Evolutionary conservation across 2,329 filamentous ascomycete species (phyloP).

Genomic region (Fusarium chaquense): DNA sequence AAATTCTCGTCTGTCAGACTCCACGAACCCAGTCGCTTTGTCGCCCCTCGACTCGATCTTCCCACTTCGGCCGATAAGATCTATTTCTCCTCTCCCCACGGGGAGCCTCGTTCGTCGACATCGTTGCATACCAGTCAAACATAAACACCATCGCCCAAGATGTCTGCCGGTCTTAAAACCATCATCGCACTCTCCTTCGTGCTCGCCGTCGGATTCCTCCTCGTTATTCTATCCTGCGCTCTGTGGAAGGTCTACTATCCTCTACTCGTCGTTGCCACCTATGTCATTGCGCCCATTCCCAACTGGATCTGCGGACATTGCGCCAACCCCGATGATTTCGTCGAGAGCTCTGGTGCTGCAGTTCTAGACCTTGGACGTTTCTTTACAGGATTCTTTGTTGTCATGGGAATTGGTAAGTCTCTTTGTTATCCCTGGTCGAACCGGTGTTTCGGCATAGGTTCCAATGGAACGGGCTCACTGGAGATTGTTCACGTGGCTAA

Average conservation of each 20-base stretch:
- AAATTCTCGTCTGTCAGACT: conserved; percentile 5
- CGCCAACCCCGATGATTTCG: conserved; percentile 94
- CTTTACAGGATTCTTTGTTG: conserved; percentile 92
- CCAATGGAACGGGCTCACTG: not conserved
- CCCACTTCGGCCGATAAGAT: not conserved
- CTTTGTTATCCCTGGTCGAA: too few relatives aligned
- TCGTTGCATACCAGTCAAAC: conserved; percentile 13
- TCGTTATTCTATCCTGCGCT: conserved; percentile 97
- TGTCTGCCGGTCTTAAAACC: conserved; percentile 94
- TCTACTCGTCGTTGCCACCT: conserved; percentile 94
- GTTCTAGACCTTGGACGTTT: conserved; percentile 95
- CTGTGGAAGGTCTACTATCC: conserved; percentile 96
- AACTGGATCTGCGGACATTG: conserved; percentile 96
- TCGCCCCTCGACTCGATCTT: not conserved
- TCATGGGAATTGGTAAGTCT: conserved; percentile 94
- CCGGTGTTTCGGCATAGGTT: not conserved
- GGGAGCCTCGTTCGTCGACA: conserved; percentile 21
- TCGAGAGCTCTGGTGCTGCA: conserved; percentile 83
- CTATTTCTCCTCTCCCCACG: conserved; percentile 12
- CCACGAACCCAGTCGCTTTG: not conserved
- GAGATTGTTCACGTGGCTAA: conserved; percentile 29
- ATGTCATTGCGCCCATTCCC: conserved; percentile 90
- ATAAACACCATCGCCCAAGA: conserved; percentile 53
- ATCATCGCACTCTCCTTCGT: conserved; percentile 99
- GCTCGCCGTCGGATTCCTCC: conserved; percentile 97